Evolutionary conservation across 768 basidiomycete genomes (phyloP).

Genomic region (Boletus rex-veris): DNA sequence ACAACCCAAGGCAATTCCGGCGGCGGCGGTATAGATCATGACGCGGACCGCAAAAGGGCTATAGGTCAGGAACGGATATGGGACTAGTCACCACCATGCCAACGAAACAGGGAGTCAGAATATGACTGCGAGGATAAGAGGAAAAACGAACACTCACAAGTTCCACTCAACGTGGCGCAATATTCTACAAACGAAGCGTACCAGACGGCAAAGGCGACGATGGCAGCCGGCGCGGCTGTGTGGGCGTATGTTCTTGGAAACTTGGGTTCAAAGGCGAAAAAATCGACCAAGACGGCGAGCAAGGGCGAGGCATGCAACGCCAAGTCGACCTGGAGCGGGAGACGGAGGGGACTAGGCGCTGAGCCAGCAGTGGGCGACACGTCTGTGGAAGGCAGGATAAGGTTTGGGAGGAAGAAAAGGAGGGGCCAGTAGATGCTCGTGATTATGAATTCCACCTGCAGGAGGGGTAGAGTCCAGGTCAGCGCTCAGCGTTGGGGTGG

Average conservation of each 20-base stretch:
- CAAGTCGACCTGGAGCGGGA: slow-evolving; percentile 58
- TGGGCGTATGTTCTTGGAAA: slow-evolving; percentile 34
- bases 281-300: slow-evolving; percentile 57
- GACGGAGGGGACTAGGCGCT: not conserved
- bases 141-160: slow-evolving; percentile 43
- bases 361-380: no score
- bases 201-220: slow-evolving; percentile 35
- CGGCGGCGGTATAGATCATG: slow-evolving; percentile 55
- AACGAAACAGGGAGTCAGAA: not conserved
- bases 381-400: no score
- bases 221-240: slow-evolving; percentile 13
- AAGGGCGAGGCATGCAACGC: slow-evolving; percentile 65
- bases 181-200: slow-evolving; percentile 70
- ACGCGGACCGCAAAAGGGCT: slow-evolving; percentile 50
- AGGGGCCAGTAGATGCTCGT: slow-evolving; percentile 70
- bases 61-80: slow-evolving; percentile 78
- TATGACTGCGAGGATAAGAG: no score
- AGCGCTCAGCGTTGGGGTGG: no score
- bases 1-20: slow-evolving; percentile 49
- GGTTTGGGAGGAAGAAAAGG: slow-evolving; percentile 40
- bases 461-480: not conserved
- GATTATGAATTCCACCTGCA: slow-evolving; percentile 46
- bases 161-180: slow-evolving; percentile 56
- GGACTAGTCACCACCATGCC: slow-evolving; percentile 43
- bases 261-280: slow-evolving; percentile 60